Evolutionary conservation across 805 yeast species (phyloP), one percentile per base, ranked within the genome.

Genomic region (Tetrapisispora taiwanensis): DNA sequence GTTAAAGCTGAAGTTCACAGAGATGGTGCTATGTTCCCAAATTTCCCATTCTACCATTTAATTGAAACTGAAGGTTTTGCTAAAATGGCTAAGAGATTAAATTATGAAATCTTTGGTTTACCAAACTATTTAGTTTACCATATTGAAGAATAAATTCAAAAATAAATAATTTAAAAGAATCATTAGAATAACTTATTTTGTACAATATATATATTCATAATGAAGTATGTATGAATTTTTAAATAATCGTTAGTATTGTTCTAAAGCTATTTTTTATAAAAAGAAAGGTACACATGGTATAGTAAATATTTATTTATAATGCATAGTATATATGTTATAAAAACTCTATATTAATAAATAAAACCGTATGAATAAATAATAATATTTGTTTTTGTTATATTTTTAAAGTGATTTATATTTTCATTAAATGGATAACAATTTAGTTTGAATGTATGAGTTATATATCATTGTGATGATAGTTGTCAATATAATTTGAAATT

Each of bases 11-110:
- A 89, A 53, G 99, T 92, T 43, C 99, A 92, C 66, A 76, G 98
- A 62, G 98, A 92, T 64, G 99, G 99, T 42, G 97, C 97, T 44
- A 90, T 92, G 97, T 92, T 92, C 77, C 98, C 99, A 15, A 85
- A 94, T 41, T 92, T 92, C 77, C 92, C 98, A 48, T 92, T 92
- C 72, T 89, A 90, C 63, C 95, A 92, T 63, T 73, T 92, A 63
- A 88, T 92, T 51, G 98, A 92, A 70, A 89, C 97, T 9, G 98
- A 92, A 67, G 98, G 98, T 15, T 92, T 92, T 66, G 97, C 92
- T n/a, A 83, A 82, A 65, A 92, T 92, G 97, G 96, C 95, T 36
- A 87, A 88, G 65, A 73, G 97, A 54, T 72, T 92, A 50, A 95
- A 95, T 28, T 89, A 92, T 65, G 84, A 82, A 55, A 88, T 89